phyloP scores from a whole-genome alignment of 148 eudicot genomes.

The Chenopodium formosanum region DNA sequence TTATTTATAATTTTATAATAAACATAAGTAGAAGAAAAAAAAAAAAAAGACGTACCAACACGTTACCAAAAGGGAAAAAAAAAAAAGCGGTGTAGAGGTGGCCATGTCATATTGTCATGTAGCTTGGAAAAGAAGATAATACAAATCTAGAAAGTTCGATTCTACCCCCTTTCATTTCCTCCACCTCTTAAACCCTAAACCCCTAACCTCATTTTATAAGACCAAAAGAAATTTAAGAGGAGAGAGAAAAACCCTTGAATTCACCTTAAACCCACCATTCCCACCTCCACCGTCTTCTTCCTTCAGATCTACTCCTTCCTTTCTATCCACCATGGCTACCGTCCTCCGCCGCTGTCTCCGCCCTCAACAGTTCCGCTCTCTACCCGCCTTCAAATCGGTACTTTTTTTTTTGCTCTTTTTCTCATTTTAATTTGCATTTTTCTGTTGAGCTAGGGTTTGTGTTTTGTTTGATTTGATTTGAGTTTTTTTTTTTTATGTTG shows the following conservation, averaged over 20 bases:
- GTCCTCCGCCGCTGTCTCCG: slow-evolving; percentile 27
- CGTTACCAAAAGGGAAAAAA: background rate
- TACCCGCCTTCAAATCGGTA: slow-evolving; percentile 27
- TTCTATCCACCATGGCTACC: slow-evolving; percentile 18
- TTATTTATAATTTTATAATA: too few species aligned
- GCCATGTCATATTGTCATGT: background rate
- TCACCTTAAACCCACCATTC: background rate
- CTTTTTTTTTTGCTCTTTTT: background rate
- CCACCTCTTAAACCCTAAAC: slow-evolving; percentile 27
- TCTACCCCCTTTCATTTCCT: background rate
- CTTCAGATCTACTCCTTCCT: slow-evolving; percentile 15
- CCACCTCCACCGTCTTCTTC: background rate
- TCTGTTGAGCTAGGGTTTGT: background rate
- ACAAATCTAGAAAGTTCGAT: slow-evolving; percentile 10
- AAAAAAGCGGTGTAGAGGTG: slow-evolving; percentile 2
- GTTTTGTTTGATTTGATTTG: background rate
- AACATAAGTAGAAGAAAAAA: too few species aligned
- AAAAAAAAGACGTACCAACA: too few species aligned
- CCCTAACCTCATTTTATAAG: slow-evolving; percentile 10
- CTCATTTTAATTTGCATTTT: background rate
- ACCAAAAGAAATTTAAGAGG: background rate
- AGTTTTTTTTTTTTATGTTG: too few species aligned
- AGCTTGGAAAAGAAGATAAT: slow-evolving; percentile 7
- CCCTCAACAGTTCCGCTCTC: slow-evolving; percentile 12
- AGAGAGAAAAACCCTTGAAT: background rate